Conservation (phyloP, 2,329 filamentous ascomycete species). For the Lasiodiplodia gonubiensis region DNA sequence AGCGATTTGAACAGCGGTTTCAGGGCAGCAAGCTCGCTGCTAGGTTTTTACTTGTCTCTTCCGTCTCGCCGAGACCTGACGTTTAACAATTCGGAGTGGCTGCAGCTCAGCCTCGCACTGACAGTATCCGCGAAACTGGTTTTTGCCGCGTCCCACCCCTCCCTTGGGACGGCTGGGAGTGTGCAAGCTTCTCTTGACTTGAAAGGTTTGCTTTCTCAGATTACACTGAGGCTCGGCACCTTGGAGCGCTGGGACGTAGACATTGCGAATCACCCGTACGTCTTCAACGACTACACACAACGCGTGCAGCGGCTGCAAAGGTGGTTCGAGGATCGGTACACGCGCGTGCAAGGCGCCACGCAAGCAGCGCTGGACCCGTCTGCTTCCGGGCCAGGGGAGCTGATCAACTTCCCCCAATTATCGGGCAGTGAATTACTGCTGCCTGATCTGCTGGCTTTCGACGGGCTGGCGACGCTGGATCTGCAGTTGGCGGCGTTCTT, state of each 20-base stretch:
- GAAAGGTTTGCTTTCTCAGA: conserved; percentile 31
- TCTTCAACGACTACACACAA: conserved; percentile 38
- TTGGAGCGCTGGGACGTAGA: conserved; percentile 36
- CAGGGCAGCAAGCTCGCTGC: background rate
- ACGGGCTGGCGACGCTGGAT: background rate
- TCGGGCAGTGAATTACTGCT: background rate
- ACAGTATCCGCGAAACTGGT: conserved; percentile 41
- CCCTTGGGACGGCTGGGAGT: conserved; percentile 34
- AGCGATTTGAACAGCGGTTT: background rate
- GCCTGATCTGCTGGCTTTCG: background rate
- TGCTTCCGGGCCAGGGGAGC: background rate
- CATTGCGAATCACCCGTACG: conserved; percentile 37
- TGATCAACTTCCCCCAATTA: background rate
- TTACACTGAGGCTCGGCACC: conserved; percentile 35
- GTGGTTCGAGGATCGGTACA: conserved; percentile 36
- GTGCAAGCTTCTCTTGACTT: conserved; percentile 39
- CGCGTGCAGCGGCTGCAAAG: conserved; percentile 38
- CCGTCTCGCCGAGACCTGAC: conserved; percentile 44
- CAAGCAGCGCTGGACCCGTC: background rate
- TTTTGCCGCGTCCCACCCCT: conserved; percentile 37
- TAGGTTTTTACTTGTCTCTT: conserved; percentile 44
- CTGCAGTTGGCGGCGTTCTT: background rate
- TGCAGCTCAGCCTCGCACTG: conserved; percentile 42
- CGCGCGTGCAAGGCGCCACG: background rate
- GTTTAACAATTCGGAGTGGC: conserved; percentile 49